phyloP scores from a whole-genome alignment of 1,139 yeast genomes.

The Yamadazyma dendronema region DNA sequence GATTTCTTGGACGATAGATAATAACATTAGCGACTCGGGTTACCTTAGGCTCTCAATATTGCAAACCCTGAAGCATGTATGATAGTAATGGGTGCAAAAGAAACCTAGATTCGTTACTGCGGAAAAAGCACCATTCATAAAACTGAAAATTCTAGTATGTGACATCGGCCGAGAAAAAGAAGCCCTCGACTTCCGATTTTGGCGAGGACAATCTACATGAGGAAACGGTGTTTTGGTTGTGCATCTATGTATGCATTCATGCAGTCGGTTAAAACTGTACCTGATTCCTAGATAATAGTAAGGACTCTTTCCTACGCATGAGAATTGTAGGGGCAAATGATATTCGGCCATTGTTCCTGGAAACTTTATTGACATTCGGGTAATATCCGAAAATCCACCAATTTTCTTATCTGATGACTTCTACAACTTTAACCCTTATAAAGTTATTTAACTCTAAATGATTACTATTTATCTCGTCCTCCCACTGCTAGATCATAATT shows the following conservation, averaged over 20 bases:
- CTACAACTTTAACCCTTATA: too few species aligned
- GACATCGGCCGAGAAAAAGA: background rate
- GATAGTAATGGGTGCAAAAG: background rate
- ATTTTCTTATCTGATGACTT: too few species aligned
- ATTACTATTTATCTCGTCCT: too few species aligned
- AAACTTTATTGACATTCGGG: background rate
- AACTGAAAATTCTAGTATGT: background rate
- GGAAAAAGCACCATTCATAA: too few species aligned
- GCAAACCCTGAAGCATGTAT: too few species aligned
- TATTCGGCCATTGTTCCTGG: background rate
- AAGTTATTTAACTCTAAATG: too few species aligned
- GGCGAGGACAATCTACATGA: background rate
- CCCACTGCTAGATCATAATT: too few species aligned
- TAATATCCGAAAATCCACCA: background rate
- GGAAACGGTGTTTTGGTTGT: background rate
- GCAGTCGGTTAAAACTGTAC: conserved; percentile 2
- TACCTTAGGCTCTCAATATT: too few species aligned
- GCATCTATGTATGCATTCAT: background rate
- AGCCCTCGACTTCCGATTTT: background rate
- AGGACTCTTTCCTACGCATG: background rate
- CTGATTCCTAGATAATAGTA: background rate
- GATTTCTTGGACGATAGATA: too few species aligned
- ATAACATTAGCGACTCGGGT: too few species aligned
- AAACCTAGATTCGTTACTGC: background rate
- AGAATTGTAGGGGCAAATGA: background rate